Percentiles rank a stretch among this genome's conserved stretches.
Conservation (phyloP, 768 basidiomycete genomes). For the Tulasnella sp. region DNA sequence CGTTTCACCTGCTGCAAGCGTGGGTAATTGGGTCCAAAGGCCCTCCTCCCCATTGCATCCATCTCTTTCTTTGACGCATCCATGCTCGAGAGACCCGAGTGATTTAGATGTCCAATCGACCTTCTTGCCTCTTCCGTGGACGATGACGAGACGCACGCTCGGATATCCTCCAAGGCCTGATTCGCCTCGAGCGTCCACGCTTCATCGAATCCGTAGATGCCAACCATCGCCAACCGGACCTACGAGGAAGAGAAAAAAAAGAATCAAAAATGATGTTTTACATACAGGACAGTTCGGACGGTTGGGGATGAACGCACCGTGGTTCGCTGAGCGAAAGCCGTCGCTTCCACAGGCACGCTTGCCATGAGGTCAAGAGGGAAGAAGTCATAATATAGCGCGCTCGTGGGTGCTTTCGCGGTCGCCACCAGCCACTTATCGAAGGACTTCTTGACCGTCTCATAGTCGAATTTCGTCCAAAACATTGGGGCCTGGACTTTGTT, state of each 20-base stretch:
- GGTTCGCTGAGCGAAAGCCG: slow-evolving; percentile 1
- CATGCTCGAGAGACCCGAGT: not conserved
- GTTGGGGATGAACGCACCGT: too few species aligned
- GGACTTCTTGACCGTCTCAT: not conserved
- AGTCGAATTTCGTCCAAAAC: too few species aligned
- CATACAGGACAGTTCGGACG: too few species aligned
- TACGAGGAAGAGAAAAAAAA: not conserved
- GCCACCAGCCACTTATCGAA: not conserved
- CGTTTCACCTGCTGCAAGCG: slow-evolving; percentile 13
- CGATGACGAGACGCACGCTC: not conserved
- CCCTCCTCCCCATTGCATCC: not conserved
- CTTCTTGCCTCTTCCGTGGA: not conserved
- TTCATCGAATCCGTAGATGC: not conserved
- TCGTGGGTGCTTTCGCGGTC: not conserved
- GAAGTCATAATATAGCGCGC: slow-evolving; percentile 1
- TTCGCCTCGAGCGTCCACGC: not conserved
- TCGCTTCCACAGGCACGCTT: not conserved
- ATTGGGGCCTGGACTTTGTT: not conserved
- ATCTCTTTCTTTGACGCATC: not conserved
- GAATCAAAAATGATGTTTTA: not conserved
- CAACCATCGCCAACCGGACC: not conserved
- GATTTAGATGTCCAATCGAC: not conserved
- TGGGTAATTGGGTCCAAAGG: slow-evolving; percentile 14
- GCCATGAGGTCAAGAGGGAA: slow-evolving; percentile 4
- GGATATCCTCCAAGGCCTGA: not conserved